phyloP scores from a whole-genome alignment of 2,329 filamentous ascomycete species.

The Penicillium expansum region DNA sequence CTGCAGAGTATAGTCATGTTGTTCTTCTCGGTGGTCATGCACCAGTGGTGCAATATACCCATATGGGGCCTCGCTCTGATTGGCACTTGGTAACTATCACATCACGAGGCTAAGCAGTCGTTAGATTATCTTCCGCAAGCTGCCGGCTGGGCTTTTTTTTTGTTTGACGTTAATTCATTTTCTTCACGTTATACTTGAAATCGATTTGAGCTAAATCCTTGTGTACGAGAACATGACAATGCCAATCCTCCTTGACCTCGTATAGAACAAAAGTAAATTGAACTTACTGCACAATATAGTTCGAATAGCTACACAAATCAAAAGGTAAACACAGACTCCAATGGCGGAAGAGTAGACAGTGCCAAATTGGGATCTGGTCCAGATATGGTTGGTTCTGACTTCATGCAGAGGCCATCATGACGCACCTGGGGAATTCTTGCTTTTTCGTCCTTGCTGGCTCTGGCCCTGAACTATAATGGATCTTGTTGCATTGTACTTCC shows the following conservation, averaged over 20 bases:
- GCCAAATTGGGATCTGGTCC: conserved; percentile 3
- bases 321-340: neutral
- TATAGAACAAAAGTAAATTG: neutral
- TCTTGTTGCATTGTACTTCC: conserved; percentile 8
- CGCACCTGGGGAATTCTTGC: conserved; percentile 28
- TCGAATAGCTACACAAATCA: neutral
- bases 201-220: neutral
- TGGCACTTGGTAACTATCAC: neutral
- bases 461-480: conserved; percentile 11
- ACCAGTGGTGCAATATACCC: conserved; percentile 13
- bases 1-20: conserved; percentile 3
- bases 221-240: conserved; percentile 2
- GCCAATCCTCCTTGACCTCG: neutral
- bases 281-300: neutral
- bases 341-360: neutral
- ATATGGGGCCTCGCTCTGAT: neutral
- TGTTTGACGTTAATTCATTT: neutral
- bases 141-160: conserved; percentile 6
- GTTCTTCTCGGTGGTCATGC: neutral
- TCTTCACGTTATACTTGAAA: neutral
- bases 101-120: neutral
- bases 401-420: conserved; percentile 29
- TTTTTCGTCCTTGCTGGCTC: conserved; percentile 7
- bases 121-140: conserved; percentile 10
- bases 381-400: conserved; percentile 13